These are phyloP conservation scores for Cenchrus purpureus DNA, from an alignment of 176 grass and related monocot genomes.

Conservation along the genomic window DNA sequence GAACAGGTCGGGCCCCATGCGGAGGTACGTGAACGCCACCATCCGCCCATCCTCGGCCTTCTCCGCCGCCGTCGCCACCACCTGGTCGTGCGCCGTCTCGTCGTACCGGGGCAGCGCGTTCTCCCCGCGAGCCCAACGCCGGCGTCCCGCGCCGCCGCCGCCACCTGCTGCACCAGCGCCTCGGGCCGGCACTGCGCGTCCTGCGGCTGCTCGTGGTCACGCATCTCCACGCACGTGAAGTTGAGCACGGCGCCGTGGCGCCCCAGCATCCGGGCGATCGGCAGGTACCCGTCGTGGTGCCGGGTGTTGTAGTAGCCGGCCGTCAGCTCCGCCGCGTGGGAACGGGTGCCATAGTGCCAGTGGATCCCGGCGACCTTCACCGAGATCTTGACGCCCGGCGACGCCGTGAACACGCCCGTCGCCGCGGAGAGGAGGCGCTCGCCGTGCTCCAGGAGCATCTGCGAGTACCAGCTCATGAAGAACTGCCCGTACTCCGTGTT, in stretches of 20 bases:
- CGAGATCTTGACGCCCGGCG: slow-evolving; percentile 44
- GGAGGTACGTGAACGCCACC: slow-evolving; percentile 91
- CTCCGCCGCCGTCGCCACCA: slow-evolving; percentile 50
- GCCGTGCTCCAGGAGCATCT: slow-evolving; percentile 67
- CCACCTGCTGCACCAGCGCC: slow-evolving; percentile 72
- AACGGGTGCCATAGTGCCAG: slow-evolving; percentile 78
- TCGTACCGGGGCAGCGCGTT: slow-evolving; percentile 80
- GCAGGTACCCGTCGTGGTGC: slow-evolving; percentile 61
- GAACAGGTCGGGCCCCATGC: slow-evolving; percentile 69
- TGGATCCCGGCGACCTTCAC: slow-evolving; percentile 83
- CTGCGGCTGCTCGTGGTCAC: slow-evolving; percentile 72
- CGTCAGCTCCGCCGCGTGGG: slow-evolving; percentile 72
- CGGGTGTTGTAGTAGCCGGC: slow-evolving; percentile 80
- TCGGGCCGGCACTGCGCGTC: slow-evolving; percentile 68
- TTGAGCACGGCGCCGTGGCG: slow-evolving; percentile 69
- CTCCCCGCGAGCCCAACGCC: slow-evolving; percentile 59
- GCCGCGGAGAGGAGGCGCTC: slow-evolving; percentile 62
- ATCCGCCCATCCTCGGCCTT: slow-evolving; percentile 47
- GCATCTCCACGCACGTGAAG: slow-evolving; percentile 87
- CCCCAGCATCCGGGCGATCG: slow-evolving; percentile 50
- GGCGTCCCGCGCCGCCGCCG: slow-evolving; percentile 43
- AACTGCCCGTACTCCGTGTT: slow-evolving; percentile 65
- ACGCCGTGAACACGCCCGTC: slow-evolving; percentile 32
- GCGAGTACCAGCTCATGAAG: slow-evolving; percentile 85
- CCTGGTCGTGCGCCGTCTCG: slow-evolving; percentile 63